A percentile compares a stretch with the other conserved stretches of the same genome.
Evolutionary conservation across 176 grass and related monocot species (phyloP).

Genomic region (sorghum (Sorghum bicolor)): Sorghum_bicolor_NCBIv3 NC_012879.2:53879001-53879500

Average conservation of each 20-base stretch:
- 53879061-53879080: background rate
- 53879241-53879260: constrained; percentile 40
- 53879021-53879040: background rate
- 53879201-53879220: constrained; percentile 32
- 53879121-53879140: background rate
- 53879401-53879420: background rate
- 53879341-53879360: constrained; percentile 39
- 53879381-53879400: background rate
- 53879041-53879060: background rate
- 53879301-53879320: constrained; percentile 46
- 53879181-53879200: constrained; percentile 35
- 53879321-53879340: constrained; percentile 25
- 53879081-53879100: background rate
- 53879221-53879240: constrained; percentile 25
- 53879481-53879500: constrained; percentile 1
- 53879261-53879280: constrained; percentile 31
- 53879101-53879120: background rate
- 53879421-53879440: too few species aligned
- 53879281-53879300: constrained; percentile 39
- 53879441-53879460: too few species aligned
- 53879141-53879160: background rate
- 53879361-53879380: background rate
- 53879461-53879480: too few species aligned
- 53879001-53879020: background rate
- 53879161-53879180: constrained; percentile 43